These are phyloP conservation scores for Taphrina confusa DNA, from an alignment of 1,139 yeast genomes.

Conservation along the genomic window DNA sequence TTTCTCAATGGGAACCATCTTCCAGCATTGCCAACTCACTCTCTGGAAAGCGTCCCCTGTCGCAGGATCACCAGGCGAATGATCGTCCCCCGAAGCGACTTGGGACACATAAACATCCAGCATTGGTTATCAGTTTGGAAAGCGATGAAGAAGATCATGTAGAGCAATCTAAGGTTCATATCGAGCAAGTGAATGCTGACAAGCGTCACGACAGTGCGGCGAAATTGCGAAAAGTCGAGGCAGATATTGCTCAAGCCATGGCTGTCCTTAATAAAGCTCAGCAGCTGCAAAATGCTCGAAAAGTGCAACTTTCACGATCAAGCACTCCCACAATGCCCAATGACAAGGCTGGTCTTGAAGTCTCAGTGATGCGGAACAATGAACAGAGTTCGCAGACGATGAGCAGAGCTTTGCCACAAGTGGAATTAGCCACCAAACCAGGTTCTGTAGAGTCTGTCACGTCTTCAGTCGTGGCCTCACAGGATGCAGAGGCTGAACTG, in stretches of 20 bases:
- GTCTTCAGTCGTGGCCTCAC: too few species aligned
- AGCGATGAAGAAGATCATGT: conserved; percentile 26
- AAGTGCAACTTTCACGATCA: background rate
- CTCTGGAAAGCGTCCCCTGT: background rate
- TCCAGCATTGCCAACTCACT: background rate
- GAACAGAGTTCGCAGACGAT: too few species aligned
- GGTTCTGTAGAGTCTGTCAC: too few species aligned
- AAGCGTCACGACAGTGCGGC: conserved; percentile 1
- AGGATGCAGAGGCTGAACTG: background rate
- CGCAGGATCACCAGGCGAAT: background rate
- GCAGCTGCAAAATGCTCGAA: conserved; percentile 14
- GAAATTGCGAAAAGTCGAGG: conserved; percentile 17
- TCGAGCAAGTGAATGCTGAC: background rate
- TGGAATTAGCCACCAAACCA: too few species aligned
- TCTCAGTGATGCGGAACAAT: too few species aligned
- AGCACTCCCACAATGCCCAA: background rate
- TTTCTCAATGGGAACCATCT: background rate
- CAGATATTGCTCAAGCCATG: conserved; percentile 30
- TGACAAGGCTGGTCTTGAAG: too few species aligned
- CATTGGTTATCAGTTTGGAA: conserved; percentile 19
- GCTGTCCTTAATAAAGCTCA: conserved; percentile 14
- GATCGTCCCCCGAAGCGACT: conserved; percentile 11
- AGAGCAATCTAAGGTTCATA: background rate
- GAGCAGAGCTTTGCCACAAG: too few species aligned
- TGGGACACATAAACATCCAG: conserved; percentile 4